phyloP scores from a whole-genome alignment of 495 filamentous ascomycete genomes.

The Trichoderma orchidacearum region DNA sequence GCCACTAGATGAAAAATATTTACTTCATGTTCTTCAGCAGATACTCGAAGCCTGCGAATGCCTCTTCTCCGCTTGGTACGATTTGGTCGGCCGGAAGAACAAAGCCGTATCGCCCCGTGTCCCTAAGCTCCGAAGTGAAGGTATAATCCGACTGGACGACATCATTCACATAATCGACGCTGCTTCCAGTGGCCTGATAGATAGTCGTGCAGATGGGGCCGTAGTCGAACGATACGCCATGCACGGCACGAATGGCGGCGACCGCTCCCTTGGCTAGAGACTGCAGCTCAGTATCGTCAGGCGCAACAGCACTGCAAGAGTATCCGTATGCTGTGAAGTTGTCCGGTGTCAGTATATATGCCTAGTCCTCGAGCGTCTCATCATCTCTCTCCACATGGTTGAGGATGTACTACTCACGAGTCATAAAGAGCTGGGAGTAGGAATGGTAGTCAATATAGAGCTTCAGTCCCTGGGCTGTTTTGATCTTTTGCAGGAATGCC shows the following conservation, averaged over 20 bases:
- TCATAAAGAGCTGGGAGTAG: constrained; percentile 36
- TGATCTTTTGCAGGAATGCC: constrained; percentile 23
- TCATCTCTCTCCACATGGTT: too few species aligned
- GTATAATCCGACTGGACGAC: constrained; percentile 35
- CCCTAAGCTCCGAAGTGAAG: constrained; percentile 41
- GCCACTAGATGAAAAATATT: background rate
- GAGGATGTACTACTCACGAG: constrained; percentile 16
- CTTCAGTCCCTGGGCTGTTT: constrained; percentile 32
- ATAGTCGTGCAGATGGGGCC: constrained; percentile 46
- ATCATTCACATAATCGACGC: constrained; percentile 41
- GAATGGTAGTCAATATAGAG: constrained; percentile 49
- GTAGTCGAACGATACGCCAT: constrained; percentile 33
- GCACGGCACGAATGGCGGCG: constrained; percentile 28
- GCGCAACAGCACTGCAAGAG: constrained; percentile 18
- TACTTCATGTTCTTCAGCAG: constrained; percentile 28
- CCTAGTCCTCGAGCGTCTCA: too few species aligned
- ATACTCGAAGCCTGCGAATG: constrained; percentile 41
- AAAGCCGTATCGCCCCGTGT: constrained; percentile 36
- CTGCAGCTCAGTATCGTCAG: constrained; percentile 34
- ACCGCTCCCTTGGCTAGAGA: constrained; percentile 22
- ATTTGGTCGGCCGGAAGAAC: constrained; percentile 44
- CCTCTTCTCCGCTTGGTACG: constrained; percentile 33
- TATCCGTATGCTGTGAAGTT: constrained; percentile 21
- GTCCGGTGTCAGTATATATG: constrained; percentile 7
- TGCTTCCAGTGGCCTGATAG: constrained; percentile 41